Conservation (phyloP, 1,284 basidiomycete species). For the Tetrapyrgos nigripes region DNA sequence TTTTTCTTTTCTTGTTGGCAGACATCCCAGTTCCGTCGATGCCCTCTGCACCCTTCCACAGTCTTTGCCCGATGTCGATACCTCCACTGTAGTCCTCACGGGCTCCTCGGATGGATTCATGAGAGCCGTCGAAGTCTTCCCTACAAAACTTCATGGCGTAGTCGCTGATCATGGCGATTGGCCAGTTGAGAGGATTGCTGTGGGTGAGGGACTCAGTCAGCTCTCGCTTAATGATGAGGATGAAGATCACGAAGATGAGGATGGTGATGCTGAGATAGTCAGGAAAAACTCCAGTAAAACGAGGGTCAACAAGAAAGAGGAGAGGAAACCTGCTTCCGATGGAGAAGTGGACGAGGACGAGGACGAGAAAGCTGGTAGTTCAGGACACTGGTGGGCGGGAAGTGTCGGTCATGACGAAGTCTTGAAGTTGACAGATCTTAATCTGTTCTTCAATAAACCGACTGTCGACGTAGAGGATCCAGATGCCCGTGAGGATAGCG, state of each 20-base stretch:
- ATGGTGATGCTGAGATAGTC: constrained; percentile 48
- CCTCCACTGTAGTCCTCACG: constrained; percentile 82
- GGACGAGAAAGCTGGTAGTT: constrained; percentile 47
- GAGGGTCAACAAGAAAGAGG: neutral
- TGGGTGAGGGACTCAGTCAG: constrained; percentile 49
- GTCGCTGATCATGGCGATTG: constrained; percentile 91
- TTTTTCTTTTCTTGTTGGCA: constrained; percentile 32
- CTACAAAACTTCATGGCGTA: constrained; percentile 90
- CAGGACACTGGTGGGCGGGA: constrained; percentile 77
- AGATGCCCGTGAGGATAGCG: constrained; percentile 29
- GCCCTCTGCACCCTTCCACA: constrained; percentile 78
- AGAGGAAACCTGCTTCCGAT: neutral
- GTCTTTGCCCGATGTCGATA: constrained; percentile 61
- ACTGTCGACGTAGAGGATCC: constrained; percentile 40
- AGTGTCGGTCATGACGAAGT: constrained; percentile 93
- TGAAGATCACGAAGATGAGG: constrained; percentile 42
- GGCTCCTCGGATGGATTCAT: constrained; percentile 94
- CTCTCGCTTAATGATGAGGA: constrained; percentile 31
- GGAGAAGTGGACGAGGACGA: constrained; percentile 38
- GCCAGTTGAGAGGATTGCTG: constrained; percentile 87
- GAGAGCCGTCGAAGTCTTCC: constrained; percentile 88
- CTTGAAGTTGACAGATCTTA: constrained; percentile 86
- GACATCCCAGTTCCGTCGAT: constrained; percentile 89
- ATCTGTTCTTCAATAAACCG: constrained; percentile 56
- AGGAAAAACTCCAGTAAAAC: neutral